Conservation (phyloP, 805 yeast genomes). For the Yueomyces sinensis region DNA sequence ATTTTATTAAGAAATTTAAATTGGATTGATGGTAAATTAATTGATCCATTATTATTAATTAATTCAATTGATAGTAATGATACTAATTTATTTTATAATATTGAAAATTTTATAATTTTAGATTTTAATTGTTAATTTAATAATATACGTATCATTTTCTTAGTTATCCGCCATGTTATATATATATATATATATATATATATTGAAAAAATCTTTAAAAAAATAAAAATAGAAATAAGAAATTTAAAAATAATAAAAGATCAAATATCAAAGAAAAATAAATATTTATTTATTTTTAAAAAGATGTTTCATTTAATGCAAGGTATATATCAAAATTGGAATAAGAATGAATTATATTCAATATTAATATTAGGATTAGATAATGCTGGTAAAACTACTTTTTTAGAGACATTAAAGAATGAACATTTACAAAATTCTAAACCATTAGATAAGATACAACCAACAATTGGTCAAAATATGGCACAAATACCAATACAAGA, state of each 20-base stretch:
- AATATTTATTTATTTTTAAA: too few relatives aligned
- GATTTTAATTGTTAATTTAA: too few relatives aligned
- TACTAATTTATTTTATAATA: constrained; percentile 11
- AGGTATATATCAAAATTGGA: constrained; percentile 46
- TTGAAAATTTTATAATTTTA: constrained; percentile 17
- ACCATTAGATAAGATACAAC: constrained; percentile 54
- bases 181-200: neutral
- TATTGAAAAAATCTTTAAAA: too few relatives aligned
- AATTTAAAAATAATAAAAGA: too few relatives aligned
- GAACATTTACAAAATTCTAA: constrained; percentile 35
- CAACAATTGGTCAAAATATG: constrained; percentile 92
- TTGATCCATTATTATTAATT: too few relatives aligned
- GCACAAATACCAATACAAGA: constrained; percentile 30
- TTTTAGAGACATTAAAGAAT: constrained; percentile 52
- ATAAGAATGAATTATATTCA: constrained; percentile 55
- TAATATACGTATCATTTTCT: too few relatives aligned
- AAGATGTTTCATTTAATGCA: constrained; percentile 56
- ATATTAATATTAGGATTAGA: constrained; percentile 79
- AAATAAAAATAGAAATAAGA: too few relatives aligned
- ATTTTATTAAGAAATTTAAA: constrained; percentile 16
- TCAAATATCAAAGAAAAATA: too few relatives aligned
- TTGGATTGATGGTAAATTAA: constrained; percentile 22
- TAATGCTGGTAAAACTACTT: constrained; percentile 91
- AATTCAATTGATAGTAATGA: constrained; percentile 5
- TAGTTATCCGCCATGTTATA: neutral